Conservation (phyloP, 108 stramenopile species). For the Stephanodiscus triporus region DNA sequence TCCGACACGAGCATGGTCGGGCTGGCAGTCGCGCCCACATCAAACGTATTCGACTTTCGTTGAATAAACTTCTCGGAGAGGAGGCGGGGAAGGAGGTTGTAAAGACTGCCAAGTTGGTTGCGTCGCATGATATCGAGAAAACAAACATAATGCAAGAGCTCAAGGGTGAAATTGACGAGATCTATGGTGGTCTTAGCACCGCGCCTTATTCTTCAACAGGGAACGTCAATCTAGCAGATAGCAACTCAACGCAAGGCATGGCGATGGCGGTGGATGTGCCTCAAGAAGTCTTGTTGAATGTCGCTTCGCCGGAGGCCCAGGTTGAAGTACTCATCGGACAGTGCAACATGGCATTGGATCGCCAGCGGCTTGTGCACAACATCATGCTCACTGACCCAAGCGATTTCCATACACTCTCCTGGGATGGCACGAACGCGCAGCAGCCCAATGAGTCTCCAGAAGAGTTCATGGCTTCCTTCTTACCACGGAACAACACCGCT, state of each 20-base stretch:
- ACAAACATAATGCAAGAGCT: conserved; percentile 13
- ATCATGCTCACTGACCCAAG: conserved; percentile 47
- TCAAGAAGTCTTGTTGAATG: conserved; percentile 19
- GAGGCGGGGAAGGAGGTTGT: conserved; percentile 44
- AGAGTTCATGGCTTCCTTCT: conserved; percentile 34
- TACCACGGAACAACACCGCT: not conserved
- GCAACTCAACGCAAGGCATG: not conserved
- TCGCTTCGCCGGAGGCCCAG: not conserved
- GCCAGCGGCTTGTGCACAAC: conserved; percentile 25
- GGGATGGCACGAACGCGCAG: conserved; percentile 32
- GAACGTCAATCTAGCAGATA: not conserved
- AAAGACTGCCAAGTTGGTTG: conserved; percentile 30
- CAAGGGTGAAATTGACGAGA: conserved; percentile 44
- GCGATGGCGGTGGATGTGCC: conserved; percentile 9
- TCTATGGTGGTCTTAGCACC: conserved; percentile 13
- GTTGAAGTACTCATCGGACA: not conserved
- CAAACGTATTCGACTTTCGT: conserved; percentile 35
- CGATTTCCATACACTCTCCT: conserved; percentile 47
- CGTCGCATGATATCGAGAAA: conserved; percentile 16
- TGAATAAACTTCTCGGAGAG: conserved; percentile 40
- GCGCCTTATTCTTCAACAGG: not conserved
- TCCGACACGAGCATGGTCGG: conserved; percentile 32
- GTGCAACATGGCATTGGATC: not conserved
- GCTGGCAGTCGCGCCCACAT: conserved; percentile 36
- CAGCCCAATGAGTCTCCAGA: conserved; percentile 15